Conservation (phyloP, 305 asterid species). For the Rubia peregrina region DNA sequence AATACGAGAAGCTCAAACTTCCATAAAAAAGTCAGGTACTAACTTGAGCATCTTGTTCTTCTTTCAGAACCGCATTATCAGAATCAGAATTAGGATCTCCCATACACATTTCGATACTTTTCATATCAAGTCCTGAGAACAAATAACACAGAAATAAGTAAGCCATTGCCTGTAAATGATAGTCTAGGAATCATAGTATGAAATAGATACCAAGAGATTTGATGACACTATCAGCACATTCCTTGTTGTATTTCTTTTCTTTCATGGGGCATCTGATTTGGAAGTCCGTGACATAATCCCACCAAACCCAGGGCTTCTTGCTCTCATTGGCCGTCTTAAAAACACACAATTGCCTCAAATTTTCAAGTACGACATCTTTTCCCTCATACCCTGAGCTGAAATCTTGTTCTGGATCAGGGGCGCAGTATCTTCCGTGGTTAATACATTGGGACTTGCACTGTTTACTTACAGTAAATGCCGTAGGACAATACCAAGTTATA, state of each 20-base stretch:
- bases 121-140: conserved; percentile 58
- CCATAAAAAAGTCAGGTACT: conserved; percentile 20
- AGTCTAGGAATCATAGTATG: background rate
- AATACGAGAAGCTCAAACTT: background rate
- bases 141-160: conserved; percentile 15
- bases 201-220: conserved; percentile 58
- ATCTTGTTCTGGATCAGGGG: conserved; percentile 99
- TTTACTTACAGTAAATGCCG: conserved; percentile 82
- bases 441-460: conserved; percentile 97
- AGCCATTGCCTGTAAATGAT: conserved; percentile 9
- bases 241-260: conserved; percentile 86
- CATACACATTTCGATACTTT: conserved; percentile 73
- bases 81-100: conserved; percentile 77
- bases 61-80: conserved; percentile 72
- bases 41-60: conserved; percentile 94
- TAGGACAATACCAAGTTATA: conserved; percentile 98
- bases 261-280: conserved; percentile 98
- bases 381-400: conserved; percentile 90
- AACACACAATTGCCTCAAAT: conserved; percentile 88
- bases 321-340: conserved; percentile 81
- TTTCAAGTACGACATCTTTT: conserved; percentile 83
- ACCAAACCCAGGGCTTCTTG: conserved; percentile 91
- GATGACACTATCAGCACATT: conserved; percentile 71
- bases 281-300: conserved; percentile 98
- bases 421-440: conserved; percentile 90